Conservation (phyloP, 257 asterid species). For the Asclepias syriaca region DNA sequence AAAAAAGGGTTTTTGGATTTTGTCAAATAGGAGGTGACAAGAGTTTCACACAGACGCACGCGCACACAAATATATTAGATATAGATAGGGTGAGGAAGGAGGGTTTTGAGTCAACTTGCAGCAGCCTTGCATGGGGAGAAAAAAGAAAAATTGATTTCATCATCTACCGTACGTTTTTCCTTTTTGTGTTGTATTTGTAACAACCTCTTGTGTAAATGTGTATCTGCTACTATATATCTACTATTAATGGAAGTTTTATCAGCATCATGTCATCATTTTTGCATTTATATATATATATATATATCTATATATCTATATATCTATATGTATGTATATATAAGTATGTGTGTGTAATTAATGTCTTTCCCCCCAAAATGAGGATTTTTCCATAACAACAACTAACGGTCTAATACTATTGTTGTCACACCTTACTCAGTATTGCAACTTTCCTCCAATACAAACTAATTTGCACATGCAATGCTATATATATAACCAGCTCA, state of each 20-base stretch:
- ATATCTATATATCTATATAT: background rate
- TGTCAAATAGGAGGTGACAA: too few relatives aligned
- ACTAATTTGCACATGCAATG: conserved; percentile 5
- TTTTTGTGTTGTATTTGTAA: background rate
- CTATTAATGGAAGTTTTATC: conserved; percentile 18
- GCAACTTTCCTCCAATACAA: background rate
- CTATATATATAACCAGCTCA: background rate
- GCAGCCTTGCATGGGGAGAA: conserved; percentile 1
- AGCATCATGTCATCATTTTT: conserved; percentile 12
- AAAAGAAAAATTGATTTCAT: background rate
- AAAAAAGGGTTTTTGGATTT: too few relatives aligned
- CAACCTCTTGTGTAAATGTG: conserved; percentile 1
- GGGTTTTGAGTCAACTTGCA: conserved; percentile 21
- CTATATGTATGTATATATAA: background rate
- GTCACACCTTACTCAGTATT: background rate
- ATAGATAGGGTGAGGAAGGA: background rate
- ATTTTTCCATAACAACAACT: background rate
- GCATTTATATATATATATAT: background rate
- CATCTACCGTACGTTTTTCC: background rate
- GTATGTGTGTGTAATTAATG: background rate
- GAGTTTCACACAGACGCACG: too few relatives aligned
- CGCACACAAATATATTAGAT: too few relatives aligned
- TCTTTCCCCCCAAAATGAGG: conserved; percentile 8
- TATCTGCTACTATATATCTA: background rate
- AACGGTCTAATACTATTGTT: background rate